phyloP scores from a whole-genome alignment of 345 rosid genomes.

The Linum tenue region DNA sequence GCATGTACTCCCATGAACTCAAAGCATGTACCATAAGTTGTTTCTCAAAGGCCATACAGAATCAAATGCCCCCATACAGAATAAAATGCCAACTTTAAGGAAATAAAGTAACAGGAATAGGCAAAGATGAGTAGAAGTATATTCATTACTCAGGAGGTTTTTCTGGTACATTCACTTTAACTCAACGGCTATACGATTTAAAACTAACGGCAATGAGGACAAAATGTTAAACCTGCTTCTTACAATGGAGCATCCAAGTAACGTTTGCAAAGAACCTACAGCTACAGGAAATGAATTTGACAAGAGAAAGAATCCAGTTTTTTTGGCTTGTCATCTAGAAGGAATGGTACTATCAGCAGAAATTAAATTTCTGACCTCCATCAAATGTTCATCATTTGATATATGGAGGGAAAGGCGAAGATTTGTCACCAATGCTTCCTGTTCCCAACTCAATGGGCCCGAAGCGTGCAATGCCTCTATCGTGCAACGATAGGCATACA shows the following conservation, averaged over 20 bases:
- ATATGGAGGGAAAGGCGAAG: constrained; percentile 58
- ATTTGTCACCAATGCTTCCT: constrained; percentile 64
- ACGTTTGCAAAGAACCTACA: not conserved
- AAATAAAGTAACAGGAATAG: not conserved
- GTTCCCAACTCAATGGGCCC: constrained; percentile 40
- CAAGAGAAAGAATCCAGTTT: not conserved
- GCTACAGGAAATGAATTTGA: not conserved
- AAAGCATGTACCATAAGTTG: no score
- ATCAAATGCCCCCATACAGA: no score
- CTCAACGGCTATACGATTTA: constrained; percentile 16
- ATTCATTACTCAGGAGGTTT: constrained; percentile 13
- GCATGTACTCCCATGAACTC: not conserved
- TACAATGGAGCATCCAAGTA: constrained; percentile 1
- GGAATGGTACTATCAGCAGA: constrained; percentile 9
- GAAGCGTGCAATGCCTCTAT: constrained; percentile 34
- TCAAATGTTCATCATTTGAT: constrained; percentile 70
- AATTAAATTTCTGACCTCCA: constrained; percentile 29
- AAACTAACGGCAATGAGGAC: constrained; percentile 19
- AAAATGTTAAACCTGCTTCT: constrained; percentile 9
- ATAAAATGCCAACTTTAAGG: not conserved
- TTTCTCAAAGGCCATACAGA: no score
- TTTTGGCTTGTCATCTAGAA: constrained; percentile 5
- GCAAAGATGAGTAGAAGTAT: not conserved
- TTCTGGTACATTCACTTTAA: constrained; percentile 17
- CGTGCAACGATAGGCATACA: constrained; percentile 18